Percentiles rank a stretch among this genome's conserved stretches.
Evolutionary conservation across 2,329 filamentous ascomycete genomes (phyloP).

Genomic region (Colletotrichum sansevieriae): DNA sequence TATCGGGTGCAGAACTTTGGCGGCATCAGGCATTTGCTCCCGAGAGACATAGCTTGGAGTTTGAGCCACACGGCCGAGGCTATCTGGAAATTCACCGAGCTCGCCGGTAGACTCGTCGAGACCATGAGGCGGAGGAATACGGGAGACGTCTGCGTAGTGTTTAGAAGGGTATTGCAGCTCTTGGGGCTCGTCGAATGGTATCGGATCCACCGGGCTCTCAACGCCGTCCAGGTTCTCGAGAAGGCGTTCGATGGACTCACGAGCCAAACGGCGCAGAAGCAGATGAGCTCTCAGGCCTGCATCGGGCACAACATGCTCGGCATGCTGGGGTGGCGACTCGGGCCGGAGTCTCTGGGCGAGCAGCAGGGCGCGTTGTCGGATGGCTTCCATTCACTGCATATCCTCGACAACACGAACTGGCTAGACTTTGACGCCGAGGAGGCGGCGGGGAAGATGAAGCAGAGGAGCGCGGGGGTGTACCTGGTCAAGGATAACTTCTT

Average conservation of each 20-base stretch:
- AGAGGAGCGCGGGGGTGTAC: neutral
- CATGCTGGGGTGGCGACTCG: constrained; percentile 28
- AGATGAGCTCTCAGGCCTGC: neutral
- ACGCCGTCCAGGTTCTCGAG: constrained; percentile 14
- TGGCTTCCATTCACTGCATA: neutral
- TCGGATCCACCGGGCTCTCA: constrained; percentile 30
- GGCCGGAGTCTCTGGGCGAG: neutral
- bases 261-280: neutral
- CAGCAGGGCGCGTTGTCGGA: constrained; percentile 14
- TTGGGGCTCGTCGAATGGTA: constrained; percentile 24
- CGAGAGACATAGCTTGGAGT: neutral
- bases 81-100: neutral
- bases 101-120: constrained; percentile 22
- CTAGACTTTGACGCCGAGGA: neutral
- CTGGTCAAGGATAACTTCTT: constrained; percentile 15
- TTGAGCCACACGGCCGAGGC: neutral
- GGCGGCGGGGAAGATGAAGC: constrained; percentile 5
- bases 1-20: neutral
- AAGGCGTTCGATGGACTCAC: constrained; percentile 5
- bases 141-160: neutral
- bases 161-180: constrained; percentile 3
- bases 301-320: constrained; percentile 10
- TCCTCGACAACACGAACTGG: constrained; percentile 21
- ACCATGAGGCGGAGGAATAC: constrained; percentile 7
- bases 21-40: neutral